Conservation (phyloP, 2,329 filamentous ascomycete genomes). For the Pezicula carpinea region DNA sequence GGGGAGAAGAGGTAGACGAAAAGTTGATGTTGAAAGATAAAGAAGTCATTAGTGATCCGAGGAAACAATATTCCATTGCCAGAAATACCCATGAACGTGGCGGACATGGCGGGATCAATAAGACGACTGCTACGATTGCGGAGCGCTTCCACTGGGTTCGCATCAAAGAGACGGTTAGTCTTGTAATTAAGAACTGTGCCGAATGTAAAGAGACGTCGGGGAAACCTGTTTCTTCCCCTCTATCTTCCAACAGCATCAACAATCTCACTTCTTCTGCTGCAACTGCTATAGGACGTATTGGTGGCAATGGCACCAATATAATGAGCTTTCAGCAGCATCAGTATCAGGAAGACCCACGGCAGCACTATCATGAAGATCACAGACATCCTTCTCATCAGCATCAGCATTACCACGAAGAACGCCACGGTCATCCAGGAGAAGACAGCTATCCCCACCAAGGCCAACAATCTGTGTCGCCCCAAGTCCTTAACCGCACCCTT, state of each 20-base stretch:
- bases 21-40: conserved; percentile 97
- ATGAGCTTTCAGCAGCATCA: no score
- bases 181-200: conserved; percentile 86
- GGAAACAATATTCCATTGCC: conserved; percentile 86
- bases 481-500: conserved; percentile 24
- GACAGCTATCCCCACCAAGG: conserved; percentile 17
- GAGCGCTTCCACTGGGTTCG: conserved; percentile 96
- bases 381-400: not conserved
- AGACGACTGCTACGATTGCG: conserved; percentile 90
- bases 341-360: not conserved
- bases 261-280: conserved; percentile 4
- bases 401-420: conserved; percentile 2
- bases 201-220: conserved; percentile 81
- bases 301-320: no score
- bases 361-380: not conserved
- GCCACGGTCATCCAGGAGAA: conserved; percentile 8
- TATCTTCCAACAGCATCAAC: conserved; percentile 8
- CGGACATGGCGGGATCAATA: conserved; percentile 88
- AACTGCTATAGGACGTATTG: not conserved
- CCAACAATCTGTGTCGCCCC: conserved; percentile 26
- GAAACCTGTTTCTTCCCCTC: conserved; percentile 18
- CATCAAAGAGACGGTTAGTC: conserved; percentile 95
- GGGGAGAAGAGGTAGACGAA: conserved; percentile 43
- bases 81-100: conserved; percentile 66
- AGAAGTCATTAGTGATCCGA: conserved; percentile 88